phyloP scores from a whole-genome alignment of 768 basidiomycete genomes.

The Boletus tomentosulus region DNA sequence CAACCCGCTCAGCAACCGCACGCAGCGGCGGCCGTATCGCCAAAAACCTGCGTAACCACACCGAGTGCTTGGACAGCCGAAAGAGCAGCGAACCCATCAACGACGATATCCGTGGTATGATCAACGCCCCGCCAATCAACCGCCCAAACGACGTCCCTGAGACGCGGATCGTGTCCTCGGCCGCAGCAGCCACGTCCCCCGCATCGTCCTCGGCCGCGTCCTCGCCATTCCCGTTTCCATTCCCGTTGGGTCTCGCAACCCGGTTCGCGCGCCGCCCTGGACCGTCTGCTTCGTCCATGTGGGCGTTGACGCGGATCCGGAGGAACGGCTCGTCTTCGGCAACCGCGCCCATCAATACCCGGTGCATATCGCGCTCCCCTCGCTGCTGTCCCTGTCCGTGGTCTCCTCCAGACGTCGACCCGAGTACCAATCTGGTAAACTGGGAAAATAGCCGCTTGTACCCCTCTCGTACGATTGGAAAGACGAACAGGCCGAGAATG shows the following conservation, averaged over 20 bases:
- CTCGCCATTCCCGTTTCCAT: slow-evolving; percentile 4
- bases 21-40: slow-evolving; percentile 20
- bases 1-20: slow-evolving; percentile 3
- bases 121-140: slow-evolving; percentile 62
- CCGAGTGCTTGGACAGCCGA: slow-evolving; percentile 42
- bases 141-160: slow-evolving; percentile 61
- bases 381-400: slow-evolving; percentile 8
- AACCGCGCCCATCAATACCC: slow-evolving; percentile 18
- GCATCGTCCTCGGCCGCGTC: slow-evolving; percentile 9
- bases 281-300: slow-evolving; percentile 28
- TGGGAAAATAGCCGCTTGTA: slow-evolving; percentile 42
- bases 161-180: slow-evolving; percentile 55
- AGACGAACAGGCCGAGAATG: slow-evolving; percentile 49
- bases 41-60: slow-evolving; percentile 24
- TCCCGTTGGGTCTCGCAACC: slow-evolving; percentile 10
- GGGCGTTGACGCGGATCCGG: slow-evolving; percentile 29
- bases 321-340: slow-evolving; percentile 30
- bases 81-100: slow-evolving; percentile 61
- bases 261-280: slow-evolving; percentile 10
- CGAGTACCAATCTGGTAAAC: slow-evolving; percentile 43
- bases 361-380: slow-evolving; percentile 20
- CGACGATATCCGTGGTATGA: slow-evolving; percentile 63
- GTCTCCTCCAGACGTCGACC: slow-evolving; percentile 25
- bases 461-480: slow-evolving; percentile 44
- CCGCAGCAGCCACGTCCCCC: slow-evolving; percentile 43